Conservation (phyloP, 805 yeast genomes). For the Candida ipomoeae region DNA sequence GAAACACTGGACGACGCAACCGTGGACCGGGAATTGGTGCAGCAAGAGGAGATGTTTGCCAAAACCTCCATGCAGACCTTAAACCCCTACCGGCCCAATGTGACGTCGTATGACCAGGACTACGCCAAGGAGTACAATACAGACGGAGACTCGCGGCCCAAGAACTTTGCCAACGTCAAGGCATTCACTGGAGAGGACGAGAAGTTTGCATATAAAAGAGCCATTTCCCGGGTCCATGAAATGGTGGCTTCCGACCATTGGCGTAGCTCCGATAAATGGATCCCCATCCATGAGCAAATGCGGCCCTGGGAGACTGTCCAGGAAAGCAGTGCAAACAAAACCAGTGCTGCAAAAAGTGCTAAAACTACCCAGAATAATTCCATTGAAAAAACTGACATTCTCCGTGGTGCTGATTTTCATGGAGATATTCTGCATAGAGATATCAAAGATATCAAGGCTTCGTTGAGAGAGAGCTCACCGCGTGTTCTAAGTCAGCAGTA, state of each 20-base stretch:
- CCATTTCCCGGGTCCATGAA: constrained; percentile 60
- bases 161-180: constrained; percentile 42
- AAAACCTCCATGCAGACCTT: constrained; percentile 55
- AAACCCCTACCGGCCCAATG: constrained; percentile 68
- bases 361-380: too few species aligned
- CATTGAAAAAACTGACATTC: too few species aligned
- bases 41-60: constrained; percentile 68
- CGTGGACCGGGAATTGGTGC: constrained; percentile 42
- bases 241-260: constrained; percentile 53
- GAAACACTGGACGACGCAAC: constrained; percentile 26
- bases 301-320: constrained; percentile 52
- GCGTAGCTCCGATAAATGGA: constrained; percentile 49
- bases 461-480: constrained; percentile 18
- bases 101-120: constrained; percentile 56
- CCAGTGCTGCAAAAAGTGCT: too few species aligned
- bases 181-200: constrained; percentile 78
- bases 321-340: too few species aligned
- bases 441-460: constrained; percentile 9
- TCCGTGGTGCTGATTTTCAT: too few species aligned
- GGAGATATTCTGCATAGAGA: constrained; percentile 30
- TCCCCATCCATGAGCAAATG: constrained; percentile 47
- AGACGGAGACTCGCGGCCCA: not conserved
- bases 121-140: constrained; percentile 22
- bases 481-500: constrained; percentile 20
- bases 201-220: constrained; percentile 66